Conservation (phyloP, 169 alveolate genomes). For the Plasmodium yoelii region DNA sequence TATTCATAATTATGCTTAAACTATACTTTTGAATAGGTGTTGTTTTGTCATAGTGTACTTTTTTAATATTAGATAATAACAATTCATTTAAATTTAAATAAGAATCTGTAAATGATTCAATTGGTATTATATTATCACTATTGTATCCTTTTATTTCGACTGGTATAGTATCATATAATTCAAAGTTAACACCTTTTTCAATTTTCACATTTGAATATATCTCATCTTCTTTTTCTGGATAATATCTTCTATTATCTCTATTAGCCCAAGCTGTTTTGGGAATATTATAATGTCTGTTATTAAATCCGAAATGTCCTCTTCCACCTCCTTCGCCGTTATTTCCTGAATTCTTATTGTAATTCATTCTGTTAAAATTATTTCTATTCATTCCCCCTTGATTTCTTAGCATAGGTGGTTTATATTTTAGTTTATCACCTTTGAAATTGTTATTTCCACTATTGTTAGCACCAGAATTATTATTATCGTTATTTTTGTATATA, state of each 20-base stretch:
- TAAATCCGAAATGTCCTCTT: slow-evolving; percentile 30
- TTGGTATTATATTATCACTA: slow-evolving; percentile 83
- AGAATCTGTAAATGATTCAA: slow-evolving; percentile 84
- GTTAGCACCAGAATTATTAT: neutral
- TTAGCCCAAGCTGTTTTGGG: slow-evolving; percentile 86
- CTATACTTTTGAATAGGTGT: slow-evolving; percentile 96
- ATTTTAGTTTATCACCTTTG: slow-evolving; percentile 42
- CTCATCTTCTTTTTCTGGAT: slow-evolving; percentile 87
- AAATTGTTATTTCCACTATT: neutral
- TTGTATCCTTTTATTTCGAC: slow-evolving; percentile 89
- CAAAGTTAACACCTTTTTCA: slow-evolving; percentile 90
- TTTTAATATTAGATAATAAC: slow-evolving; percentile 82
- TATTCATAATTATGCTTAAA: slow-evolving; percentile 93
- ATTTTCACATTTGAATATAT: slow-evolving; percentile 84
- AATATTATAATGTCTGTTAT: slow-evolving; percentile 26
- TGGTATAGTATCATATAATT: slow-evolving; percentile 90
- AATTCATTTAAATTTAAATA: slow-evolving; percentile 82
- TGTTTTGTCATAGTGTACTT: slow-evolving; percentile 92
- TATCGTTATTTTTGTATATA: neutral
- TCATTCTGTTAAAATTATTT: slow-evolving; percentile 44
- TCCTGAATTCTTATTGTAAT: slow-evolving; percentile 41
- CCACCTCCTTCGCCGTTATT: slow-evolving; percentile 20
- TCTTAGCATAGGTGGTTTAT: slow-evolving; percentile 69
- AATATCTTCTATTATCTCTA: slow-evolving; percentile 86
- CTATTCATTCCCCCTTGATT: slow-evolving; percentile 37